Base-by-base conservation (phyloP, 352 stramenopile genomes). In the Phytophthora sojae region DNA sequence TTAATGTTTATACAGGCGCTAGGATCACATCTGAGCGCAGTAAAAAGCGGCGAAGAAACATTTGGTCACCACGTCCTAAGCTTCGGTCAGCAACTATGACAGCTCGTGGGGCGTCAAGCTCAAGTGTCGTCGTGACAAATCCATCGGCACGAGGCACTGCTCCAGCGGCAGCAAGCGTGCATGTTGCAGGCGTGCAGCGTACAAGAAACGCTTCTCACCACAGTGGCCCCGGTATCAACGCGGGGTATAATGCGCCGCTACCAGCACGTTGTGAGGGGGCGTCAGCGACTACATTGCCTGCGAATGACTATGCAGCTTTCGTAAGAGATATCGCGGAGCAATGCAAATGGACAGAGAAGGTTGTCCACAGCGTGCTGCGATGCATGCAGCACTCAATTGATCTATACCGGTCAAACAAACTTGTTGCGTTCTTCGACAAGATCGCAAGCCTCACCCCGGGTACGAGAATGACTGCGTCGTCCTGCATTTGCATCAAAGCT, bases 381-480 rank as follows among this genome's bases (percentile, higher is more conserved):
- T 68, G 60, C 37, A 86, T 88, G 76, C 71, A 83, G 11, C 59
- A 72, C 25, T 81, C 61, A 8, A 75, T 86, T 23, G 51, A 76
- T 8, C 50, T 88, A 37, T 88, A 88, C 42, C 71, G 66, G n/a
- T 60, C 60, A 15, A 80, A 73, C 52, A 82, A 79, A 58, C 57
- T 85, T 37, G 70, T 80, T 51, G 64, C 61, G 19, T 88, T 88
- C 54, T 85, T 75, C 49, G 23, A 57, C 6, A 73, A 67, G 21
- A 66, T 88, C 37, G 66, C 69, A 69, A 72, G 73, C 14, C 51
- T 72, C 49, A 81, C 67, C 19, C 70, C 76, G 76, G 79, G 81
- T 88, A 75, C 51, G 49, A 44, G 53, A 56, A 25, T 50, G 42
- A 23, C n/a, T 50, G 17, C 39, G 25, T 3, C 5, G 54, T 0